phyloP scores from a whole-genome alignment of 495 filamentous ascomycete species.

The Penicillium lividum region DNA sequence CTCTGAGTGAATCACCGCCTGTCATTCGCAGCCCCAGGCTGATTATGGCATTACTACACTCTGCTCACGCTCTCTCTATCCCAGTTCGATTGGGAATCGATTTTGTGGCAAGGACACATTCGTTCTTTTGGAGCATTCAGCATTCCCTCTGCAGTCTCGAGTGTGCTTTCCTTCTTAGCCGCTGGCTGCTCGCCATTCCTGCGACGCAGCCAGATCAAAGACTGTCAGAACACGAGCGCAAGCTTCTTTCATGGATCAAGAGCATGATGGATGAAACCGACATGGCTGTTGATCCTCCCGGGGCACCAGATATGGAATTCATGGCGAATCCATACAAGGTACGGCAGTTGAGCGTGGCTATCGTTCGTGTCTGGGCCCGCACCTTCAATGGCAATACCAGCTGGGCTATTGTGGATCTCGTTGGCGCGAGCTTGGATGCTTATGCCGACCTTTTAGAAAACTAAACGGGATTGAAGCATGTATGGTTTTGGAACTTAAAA shows the following conservation, averaged over 20 bases:
- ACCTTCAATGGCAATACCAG: conserved; percentile 58
- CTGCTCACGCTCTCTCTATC: conserved; percentile 55
- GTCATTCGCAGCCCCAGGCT: conserved; percentile 49
- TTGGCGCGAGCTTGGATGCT: conserved; percentile 48
- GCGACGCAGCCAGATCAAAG: conserved; percentile 46
- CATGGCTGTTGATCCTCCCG: conserved; percentile 58
- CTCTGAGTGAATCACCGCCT: conserved; percentile 40
- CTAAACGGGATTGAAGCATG: conserved; percentile 8
- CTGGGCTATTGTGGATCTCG: conserved; percentile 54
- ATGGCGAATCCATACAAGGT: conserved; percentile 48
- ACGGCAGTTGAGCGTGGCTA: conserved; percentile 50
- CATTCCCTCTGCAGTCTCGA: conserved; percentile 57
- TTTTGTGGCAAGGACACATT: conserved; percentile 53
- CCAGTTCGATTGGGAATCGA: conserved; percentile 55
- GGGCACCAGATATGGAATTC: conserved; percentile 46
- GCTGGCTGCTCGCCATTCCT: conserved; percentile 55
- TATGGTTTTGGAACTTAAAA: neutral
- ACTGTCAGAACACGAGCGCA: conserved; percentile 58
- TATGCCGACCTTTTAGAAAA: conserved; percentile 45
- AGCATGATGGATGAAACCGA: conserved; percentile 78
- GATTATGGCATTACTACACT: conserved; percentile 53
- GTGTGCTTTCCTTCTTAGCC: conserved; percentile 54
- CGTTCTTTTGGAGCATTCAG: conserved; percentile 58
- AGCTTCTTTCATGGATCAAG: conserved; percentile 65
- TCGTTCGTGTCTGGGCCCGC: conserved; percentile 55